Evolutionary conservation across 805 yeast genomes (phyloP).

Genomic region (Metschnikowia koreensis): DNA sequence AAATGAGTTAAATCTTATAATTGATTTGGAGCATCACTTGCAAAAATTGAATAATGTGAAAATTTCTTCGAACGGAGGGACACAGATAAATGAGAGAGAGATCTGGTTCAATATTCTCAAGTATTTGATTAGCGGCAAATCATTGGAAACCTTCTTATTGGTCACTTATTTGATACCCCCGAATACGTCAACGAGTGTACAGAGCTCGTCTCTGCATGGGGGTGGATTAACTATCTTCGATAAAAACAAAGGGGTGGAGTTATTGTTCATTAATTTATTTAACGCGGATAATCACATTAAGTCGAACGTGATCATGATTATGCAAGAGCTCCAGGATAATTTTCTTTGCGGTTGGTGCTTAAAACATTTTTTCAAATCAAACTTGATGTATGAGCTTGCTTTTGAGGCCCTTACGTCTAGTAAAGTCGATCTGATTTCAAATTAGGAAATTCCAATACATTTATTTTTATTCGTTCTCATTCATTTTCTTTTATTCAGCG

Average conservation of each 20-base stretch:
- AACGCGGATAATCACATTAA: slow-evolving; percentile 41
- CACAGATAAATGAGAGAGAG: slow-evolving; percentile 29
- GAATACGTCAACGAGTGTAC: slow-evolving; percentile 36
- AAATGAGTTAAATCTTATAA: slow-evolving; percentile 42
- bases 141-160: slow-evolving; percentile 39
- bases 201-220: slow-evolving; percentile 36
- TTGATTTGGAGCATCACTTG: slow-evolving; percentile 42
- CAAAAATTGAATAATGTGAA: slow-evolving; percentile 32
- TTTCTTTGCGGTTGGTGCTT: slow-evolving; percentile 47
- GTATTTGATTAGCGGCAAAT: slow-evolving; percentile 41
- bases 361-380: slow-evolving; percentile 34
- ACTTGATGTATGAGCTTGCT: slow-evolving; percentile 41
- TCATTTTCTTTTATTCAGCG: not conserved
- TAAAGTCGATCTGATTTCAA: not conserved
- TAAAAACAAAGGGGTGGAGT: slow-evolving; percentile 45
- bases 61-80: slow-evolving; percentile 3
- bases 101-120: slow-evolving; percentile 44
- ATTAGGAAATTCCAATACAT: not conserved
- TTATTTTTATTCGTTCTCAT: slow-evolving; percentile 2
- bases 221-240: slow-evolving; percentile 42
- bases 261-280: slow-evolving; percentile 39
- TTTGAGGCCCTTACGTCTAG: slow-evolving; percentile 29
- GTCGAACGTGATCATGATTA: slow-evolving; percentile 39
- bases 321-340: slow-evolving; percentile 44
- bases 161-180: slow-evolving; percentile 44